Conservation (phyloP, 768 basidiomycete species). For the Gymnopilus dilepis region DNA sequence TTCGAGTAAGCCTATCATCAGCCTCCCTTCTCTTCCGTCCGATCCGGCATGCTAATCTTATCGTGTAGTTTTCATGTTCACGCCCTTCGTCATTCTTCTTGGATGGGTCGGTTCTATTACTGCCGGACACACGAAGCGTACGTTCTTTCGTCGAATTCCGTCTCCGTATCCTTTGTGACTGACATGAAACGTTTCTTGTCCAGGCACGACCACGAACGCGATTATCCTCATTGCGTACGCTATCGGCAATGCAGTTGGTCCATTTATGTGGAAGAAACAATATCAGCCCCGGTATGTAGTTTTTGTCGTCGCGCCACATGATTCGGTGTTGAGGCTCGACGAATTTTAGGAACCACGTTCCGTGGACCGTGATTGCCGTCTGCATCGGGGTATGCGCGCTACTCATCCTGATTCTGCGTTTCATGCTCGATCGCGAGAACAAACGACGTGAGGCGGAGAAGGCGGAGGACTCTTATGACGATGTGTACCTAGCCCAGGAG, state of each 20-base stretch:
- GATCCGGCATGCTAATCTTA: slow-evolving; percentile 2
- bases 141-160: slow-evolving; percentile 19
- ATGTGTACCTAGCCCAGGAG: slow-evolving; percentile 56
- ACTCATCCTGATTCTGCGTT: slow-evolving; percentile 60
- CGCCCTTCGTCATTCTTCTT: slow-evolving; percentile 71
- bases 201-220: slow-evolving; percentile 78
- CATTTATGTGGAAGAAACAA: slow-evolving; percentile 77
- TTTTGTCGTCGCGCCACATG: neutral
- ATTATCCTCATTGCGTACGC: slow-evolving; percentile 76
- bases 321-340: neutral
- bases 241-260: slow-evolving; percentile 75
- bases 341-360: slow-evolving; percentile 64
- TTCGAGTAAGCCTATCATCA: slow-evolving; percentile 61
- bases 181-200: neutral
- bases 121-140: slow-evolving; percentile 78
- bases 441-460: slow-evolving; percentile 56
- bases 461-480: slow-evolving; percentile 61
- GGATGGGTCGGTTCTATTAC: slow-evolving; percentile 73
- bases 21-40: neutral
- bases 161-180: neutral
- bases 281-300: slow-evolving; percentile 67
- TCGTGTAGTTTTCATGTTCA: slow-evolving; percentile 61
- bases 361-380: slow-evolving; percentile 76
- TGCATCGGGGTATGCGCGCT: slow-evolving; percentile 61
- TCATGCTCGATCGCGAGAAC: slow-evolving; percentile 66